These are phyloP conservation scores for Ceriops tagal DNA, from an alignment of 345 rosid genomes.

Conservation along the genomic window DNA sequence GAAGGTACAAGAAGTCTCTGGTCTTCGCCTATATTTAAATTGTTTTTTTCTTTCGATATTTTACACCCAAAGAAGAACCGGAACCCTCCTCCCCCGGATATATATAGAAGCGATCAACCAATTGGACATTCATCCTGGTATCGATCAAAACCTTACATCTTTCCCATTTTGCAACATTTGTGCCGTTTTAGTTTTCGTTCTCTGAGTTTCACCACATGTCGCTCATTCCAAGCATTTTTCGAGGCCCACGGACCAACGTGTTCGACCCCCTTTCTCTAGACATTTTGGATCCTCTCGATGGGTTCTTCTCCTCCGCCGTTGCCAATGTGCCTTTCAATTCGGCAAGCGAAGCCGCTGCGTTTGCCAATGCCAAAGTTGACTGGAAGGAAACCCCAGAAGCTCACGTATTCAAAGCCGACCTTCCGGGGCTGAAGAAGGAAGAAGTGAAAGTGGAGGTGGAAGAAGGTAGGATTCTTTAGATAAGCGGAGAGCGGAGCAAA, in stretches of 20 bases:
- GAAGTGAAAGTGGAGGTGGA: constrained; percentile 29
- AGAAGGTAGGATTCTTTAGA: constrained; percentile 26
- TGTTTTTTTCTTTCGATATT: no score
- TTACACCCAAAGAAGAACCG: no score
- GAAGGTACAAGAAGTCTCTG: no score
- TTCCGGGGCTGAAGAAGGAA: constrained; percentile 22
- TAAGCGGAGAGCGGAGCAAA: constrained; percentile 24
- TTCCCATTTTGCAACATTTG: no score
- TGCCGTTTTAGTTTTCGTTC: no score
- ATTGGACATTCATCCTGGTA: no score
- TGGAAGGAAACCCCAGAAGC: constrained; percentile 31
- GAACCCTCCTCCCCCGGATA: no score
- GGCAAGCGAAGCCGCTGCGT: constrained; percentile 9
- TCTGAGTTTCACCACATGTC: constrained; percentile 7
- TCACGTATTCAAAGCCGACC: constrained; percentile 27
- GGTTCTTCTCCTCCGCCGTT: constrained; percentile 1
- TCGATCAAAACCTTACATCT: no score
- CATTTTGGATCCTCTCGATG: constrained; percentile 16
- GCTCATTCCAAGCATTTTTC: constrained; percentile 23
- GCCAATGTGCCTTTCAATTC: constrained; percentile 1
- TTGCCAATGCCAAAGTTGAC: constrained; percentile 17
- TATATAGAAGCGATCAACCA: no score
- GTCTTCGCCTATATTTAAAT: no score
- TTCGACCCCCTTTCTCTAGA: constrained; percentile 21
- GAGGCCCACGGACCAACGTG: constrained; percentile 15